phyloP scores from a whole-genome alignment of 2,329 filamentous ascomycete genomes.

The Septoria linicola region DNA sequence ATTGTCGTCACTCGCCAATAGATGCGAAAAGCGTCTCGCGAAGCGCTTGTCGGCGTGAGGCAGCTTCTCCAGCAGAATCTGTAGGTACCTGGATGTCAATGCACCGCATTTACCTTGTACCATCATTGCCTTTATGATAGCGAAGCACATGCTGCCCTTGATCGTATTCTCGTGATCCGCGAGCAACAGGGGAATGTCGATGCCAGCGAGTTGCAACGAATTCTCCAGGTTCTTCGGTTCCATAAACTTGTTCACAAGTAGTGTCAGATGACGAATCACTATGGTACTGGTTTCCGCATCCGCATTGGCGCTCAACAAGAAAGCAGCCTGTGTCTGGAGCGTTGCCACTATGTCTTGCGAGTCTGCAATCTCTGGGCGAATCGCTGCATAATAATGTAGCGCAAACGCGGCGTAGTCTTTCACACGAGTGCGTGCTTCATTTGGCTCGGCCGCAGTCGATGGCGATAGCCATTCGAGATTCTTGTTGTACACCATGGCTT shows the following conservation, averaged over 20 bases:
- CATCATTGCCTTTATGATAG: constrained; percentile 60
- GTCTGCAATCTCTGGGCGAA: constrained; percentile 34
- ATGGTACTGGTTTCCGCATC: constrained; percentile 31
- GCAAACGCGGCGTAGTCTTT: constrained; percentile 28
- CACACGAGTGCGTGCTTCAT: constrained; percentile 1
- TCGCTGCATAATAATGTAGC: constrained; percentile 36
- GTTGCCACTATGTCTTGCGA: constrained; percentile 29
- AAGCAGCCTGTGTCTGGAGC: constrained; percentile 27
- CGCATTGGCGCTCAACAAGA: constrained; percentile 20
- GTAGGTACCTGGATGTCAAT: constrained; percentile 44
- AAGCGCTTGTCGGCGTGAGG: constrained; percentile 47
- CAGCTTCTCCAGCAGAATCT: constrained; percentile 52
- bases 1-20: constrained; percentile 61
- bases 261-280: constrained; percentile 46
- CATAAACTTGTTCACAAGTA: constrained; percentile 52
- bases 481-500: constrained; percentile 38
- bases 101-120: constrained; percentile 53
- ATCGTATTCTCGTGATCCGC: constrained; percentile 38
- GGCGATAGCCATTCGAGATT: constrained; percentile 33
- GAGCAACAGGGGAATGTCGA: constrained; percentile 43
- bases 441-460: constrained; percentile 22
- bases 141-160: constrained; percentile 58
- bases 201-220: constrained; percentile 31
- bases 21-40: constrained; percentile 58
- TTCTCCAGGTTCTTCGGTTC: constrained; percentile 42